Percentiles rank a stretch among this genome's conserved stretches.
phyloP scores from a whole-genome alignment of 2,329 filamentous ascomycete genomes.

The Stagonosporopsis tanaceti region DNA sequence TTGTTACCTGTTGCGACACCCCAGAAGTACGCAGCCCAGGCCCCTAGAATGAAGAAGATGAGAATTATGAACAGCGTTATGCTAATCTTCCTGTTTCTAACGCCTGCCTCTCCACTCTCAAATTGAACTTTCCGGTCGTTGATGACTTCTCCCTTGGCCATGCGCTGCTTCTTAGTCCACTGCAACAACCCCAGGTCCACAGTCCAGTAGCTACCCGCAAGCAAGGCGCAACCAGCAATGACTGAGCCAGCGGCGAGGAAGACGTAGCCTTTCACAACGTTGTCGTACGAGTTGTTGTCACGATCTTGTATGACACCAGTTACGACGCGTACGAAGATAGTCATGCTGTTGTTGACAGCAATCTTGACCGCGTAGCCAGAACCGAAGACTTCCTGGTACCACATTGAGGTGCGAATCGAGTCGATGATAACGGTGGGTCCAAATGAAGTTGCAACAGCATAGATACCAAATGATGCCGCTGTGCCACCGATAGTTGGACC shows the following conservation, averaged over 20 bases:
- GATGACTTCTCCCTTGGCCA: slow-evolving; percentile 56
- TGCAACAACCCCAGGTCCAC: slow-evolving; percentile 61
- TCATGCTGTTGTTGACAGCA: slow-evolving; percentile 70
- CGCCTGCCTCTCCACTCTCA: slow-evolving; percentile 39
- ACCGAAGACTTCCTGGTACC: slow-evolving; percentile 67
- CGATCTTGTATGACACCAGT: slow-evolving; percentile 67
- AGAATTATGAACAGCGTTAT: slow-evolving; percentile 55
- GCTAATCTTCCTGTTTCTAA: slow-evolving; percentile 52
- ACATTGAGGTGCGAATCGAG: slow-evolving; percentile 66
- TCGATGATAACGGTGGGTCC: slow-evolving; percentile 69
- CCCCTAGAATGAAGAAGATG: slow-evolving; percentile 59
- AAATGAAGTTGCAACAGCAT: slow-evolving; percentile 63
- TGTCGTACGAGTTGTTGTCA: slow-evolving; percentile 64
- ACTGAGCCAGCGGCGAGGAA: slow-evolving; percentile 61
- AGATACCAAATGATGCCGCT: slow-evolving; percentile 67
- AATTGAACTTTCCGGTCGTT: slow-evolving; percentile 54
- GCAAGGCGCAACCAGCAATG: slow-evolving; percentile 53
- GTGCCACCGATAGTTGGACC: slow-evolving; percentile 60
- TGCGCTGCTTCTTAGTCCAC: slow-evolving; percentile 65
- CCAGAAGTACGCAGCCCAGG: slow-evolving; percentile 68
- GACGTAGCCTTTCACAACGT: slow-evolving; percentile 65
- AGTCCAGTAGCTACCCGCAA: slow-evolving; percentile 51
- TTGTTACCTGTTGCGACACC: slow-evolving; percentile 63
- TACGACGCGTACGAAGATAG: slow-evolving; percentile 66
- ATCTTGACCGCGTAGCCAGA: slow-evolving; percentile 68